Evolutionary conservation across 169 alveolate genomes (phyloP), one percentile per base, ranked within the genome.

Genomic region (Plasmodium coatneyi): DNA sequence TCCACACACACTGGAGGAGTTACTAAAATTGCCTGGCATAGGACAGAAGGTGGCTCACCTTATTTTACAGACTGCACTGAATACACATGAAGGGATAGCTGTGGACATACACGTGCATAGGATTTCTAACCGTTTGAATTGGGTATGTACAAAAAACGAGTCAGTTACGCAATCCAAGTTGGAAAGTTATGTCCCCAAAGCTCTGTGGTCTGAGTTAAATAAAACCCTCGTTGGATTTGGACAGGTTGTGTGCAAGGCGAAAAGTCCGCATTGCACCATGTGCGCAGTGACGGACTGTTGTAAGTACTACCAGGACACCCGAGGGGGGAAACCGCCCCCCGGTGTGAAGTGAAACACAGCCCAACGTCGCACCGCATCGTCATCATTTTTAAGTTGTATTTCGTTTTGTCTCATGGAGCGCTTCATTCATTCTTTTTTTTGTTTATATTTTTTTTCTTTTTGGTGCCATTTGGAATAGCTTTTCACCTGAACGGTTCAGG

Each of bases 21-120:
- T 99, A 49, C 95, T 97, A 16, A 90, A 95, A 72, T 96, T 98
- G 12, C 99, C 99, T 28, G 99, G 99, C 14, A 97, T 99, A 49
- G 99, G 99, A 16, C 98, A 98, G 28, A 98, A 98, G 92, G 98
- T 98, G 97, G 99, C 99, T 14, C 95, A 98, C 80, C 95, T 99
- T 52, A 97, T 98, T 81, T 84, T 98, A 92, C 98, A 98, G 89
- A 93, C 96, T 82, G 98, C 98, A 3, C 96, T 95, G 78, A 87
- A 96, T 54, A 95, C 92, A 76, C 96, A 95, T 49, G 97, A 96
- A 60, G 99, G 99, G n/a, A 98, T 98, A 83, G 98, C 99, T 9
- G 99, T 98, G 28, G 99, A 98, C 84, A 97, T 98, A 34, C 99
- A 98, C 96, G 98, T 98, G 14, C 99, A 98, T 93, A 93, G 99